Base-by-base conservation (phyloP, 2,329 filamentous ascomycete species). In the Pleochaeta shiraiana region DNA sequence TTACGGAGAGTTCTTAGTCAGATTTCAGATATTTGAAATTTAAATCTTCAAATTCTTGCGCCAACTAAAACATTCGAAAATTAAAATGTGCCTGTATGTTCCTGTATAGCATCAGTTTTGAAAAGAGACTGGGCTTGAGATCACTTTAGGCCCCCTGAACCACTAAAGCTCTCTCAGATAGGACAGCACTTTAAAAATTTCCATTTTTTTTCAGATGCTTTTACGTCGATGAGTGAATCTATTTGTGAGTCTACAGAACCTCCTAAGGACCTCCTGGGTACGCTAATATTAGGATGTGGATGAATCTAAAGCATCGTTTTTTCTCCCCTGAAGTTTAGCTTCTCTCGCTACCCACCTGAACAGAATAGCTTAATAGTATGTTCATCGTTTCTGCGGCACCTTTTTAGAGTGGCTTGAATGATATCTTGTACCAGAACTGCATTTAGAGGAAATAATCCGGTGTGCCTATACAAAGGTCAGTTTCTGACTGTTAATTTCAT, bases 371-470 rank as follows among this genome's bases (percentile, higher is more conserved):
- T 11, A 21, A 50, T 21, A 50, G 45, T 24, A 50, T 21, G 21
- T 50, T 21, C 45, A 50, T 50, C 21, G 3, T 21, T 50, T 50
- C 45, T 50, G 45, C 21, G 26, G 45, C 45, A 50, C 21, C 7
- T 50, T 24, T 50, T 21, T 50, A 7, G 45, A 24, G 21, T 50
- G 19, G 45, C 21, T 50, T 26, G 45, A 50, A 21, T 21, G 12
- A 50, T 26, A 50, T 50, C 26, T 21, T 21, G 45, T 11, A 21
- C 12, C 4, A 24, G 21, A 24, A 11, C 19, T 63, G 57, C 62
- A 63, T 71, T 79, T 88, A 98, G 75, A 97, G 87, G 88, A 98
- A 98, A 81, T 98, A 98, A 77, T 98, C 92, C 65, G 92, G 92
- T 68, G 93, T 98, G 72, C 83, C 82, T 84, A 68, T 60, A 28